Evolutionary conservation across 2,329 filamentous ascomycete species (phyloP), one percentile per base, ranked within the genome.

Genomic region (Apiospora saccharicola): DNA sequence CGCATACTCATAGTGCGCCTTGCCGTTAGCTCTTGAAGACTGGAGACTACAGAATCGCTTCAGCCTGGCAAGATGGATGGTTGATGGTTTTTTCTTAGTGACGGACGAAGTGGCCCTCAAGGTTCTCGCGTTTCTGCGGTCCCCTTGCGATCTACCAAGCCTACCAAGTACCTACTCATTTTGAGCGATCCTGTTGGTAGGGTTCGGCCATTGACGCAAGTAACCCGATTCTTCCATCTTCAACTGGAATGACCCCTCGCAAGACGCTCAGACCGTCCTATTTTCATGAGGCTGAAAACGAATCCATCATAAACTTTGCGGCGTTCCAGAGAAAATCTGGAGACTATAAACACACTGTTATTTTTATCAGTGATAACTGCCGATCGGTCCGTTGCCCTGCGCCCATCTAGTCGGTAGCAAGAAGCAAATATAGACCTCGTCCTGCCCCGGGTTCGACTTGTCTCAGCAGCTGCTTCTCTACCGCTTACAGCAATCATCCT

Each of bases 191-290:
- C 53, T 34, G 30, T 57, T 64, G 57, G 34, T 22, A n/a, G 57
- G 30, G 10, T 41, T 41, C 22, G 57, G 22, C 57, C 57, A 64
- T 24, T 64, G 57, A 64, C 57, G 57, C 57, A 64, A 64, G 57
- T 64, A 41, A 64, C 6, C 57, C 57, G 57, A 64, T 64, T n/a
- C 22, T 64, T n/a, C 57, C 57, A 64, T 64, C 19, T 64, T n/a
- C 34, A 41, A 41, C 57, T 64, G 57, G 57, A 64, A 64, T 8
- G 22, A 26, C 57, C 57, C 57, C 57, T 64, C 57, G 34, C 34
- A 13, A 26, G 22, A 64, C 30, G 57, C 57, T 64, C 57, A 64
- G 57, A 64, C 57, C 57, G 19, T 10, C n/a, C 10, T 64, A 13
- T 34, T n/a, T 64, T 34, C n/a, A 41, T 64, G 57, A 64, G 57